Evolutionary conservation across 805 yeast genomes (phyloP), one percentile per base, ranked within the genome.

Genomic region (Zygosaccharomyces kombuchaensis): DNA sequence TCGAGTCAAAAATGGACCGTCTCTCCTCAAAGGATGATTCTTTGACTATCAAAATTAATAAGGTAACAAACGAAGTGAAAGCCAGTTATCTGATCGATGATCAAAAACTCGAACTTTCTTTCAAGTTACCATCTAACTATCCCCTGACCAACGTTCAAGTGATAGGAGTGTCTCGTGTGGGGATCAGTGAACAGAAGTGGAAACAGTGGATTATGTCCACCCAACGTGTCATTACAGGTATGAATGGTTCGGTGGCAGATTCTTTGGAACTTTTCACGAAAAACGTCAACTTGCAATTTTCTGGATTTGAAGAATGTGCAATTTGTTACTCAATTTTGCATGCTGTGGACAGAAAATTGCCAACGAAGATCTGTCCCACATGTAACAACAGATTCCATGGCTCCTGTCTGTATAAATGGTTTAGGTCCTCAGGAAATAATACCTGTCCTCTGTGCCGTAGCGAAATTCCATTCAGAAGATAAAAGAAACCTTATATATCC

Each of bases 371-470:
- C 2, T 93, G 99, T 68, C 73, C 84, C 12, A 89, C 96, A 0
- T 93, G 99, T 74, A 80, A 80, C 59, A 91, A 93, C 72, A 87
- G 85, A 63, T 93, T 90, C 73, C 99, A 93, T 65, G 82, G 96
- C 6, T 96, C 93, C 2, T 93, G 99, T 73, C 71, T 93, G 35
- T 90, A 88, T 73, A 87, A 90, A 63, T 93, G 99, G 99, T 93
- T 93, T 69, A 87, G 87, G 70, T 89, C 96, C 55, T 86, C 96
- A 10, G 95, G 93, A 34, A 77, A 87, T 45, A 86, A 87, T 54
- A 84, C 96, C 2, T 93, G 99, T 70, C 99, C 99, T 32, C 71
- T 93, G 60, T 93, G 99, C 69, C 83, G 99, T 59, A 54, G 65
- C 19, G 68, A 62, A 31, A 62, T 64, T 34, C 59, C 66, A 27